Evolutionary conservation across 2,329 filamentous ascomycete genomes (phyloP), one percentile per base, ranked within the genome.

Genomic region (Colletotrichum sp.): DNA sequence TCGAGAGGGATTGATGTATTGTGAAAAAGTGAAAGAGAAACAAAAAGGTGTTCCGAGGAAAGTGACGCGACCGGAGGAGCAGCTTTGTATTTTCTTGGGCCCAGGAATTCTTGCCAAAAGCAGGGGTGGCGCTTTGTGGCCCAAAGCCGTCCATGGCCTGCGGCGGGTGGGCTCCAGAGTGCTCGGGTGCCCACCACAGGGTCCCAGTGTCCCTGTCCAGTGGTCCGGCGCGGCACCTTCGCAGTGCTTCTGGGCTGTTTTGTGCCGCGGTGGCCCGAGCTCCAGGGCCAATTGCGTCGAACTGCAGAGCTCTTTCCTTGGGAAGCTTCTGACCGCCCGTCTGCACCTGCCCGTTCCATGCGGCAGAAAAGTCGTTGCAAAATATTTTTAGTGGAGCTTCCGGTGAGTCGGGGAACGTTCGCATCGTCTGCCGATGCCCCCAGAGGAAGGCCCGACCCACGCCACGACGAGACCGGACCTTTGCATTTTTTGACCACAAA

Each of bases 71-170:
- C 72, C 71, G 75, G 65, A 63, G 52, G 71, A 30, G 71, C 71
- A 75, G 71, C 71, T 76, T 76, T 75, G 68, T 70, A 75, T 76
- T 75, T 76, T 76, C 72, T 75, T 71, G 49, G 75, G 71, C 60
- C 52, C 64, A 65, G 60, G 72, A 75, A 76, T 75, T 76, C 36
- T 67, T 34, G 67, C 72, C 75, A 63, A 24, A 52, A 71, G 63
- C 75, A 75, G 75, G 71, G 72, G 71, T 74, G 64, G 64, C 70
- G 64, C 70, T 76, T 76, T 76, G 74, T 75, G 68, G 73, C 36
- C 63, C 55, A 59, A 68, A 68, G 28, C 57, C 39, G 18, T 49
- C 39, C 39, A n/a, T 39, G 44, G 15, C 49, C 24, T 68, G 36
- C 39, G 16, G 63, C 18, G 39, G 44, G 57, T 26, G 44, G 65